Base-by-base conservation (phyloP, 169 alveolate genomes). In the Plasmodium gonderi region DNA sequence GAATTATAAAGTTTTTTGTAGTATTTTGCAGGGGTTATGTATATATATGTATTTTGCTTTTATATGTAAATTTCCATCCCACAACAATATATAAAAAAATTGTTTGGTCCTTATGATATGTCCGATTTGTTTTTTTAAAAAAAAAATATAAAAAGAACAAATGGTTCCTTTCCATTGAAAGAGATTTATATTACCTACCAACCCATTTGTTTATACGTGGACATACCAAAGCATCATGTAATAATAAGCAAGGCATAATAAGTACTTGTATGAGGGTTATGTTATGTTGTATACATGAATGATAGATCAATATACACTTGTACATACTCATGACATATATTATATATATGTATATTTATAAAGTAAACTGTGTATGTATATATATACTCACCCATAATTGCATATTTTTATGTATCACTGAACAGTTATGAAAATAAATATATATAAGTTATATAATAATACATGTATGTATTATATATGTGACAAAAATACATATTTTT, bases 301-400 rank as follows among this genome's bases (percentile, higher is more conserved):
- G n/a, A n/a, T n/a, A n/a, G n/a, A n/a, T n/a, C n/a, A n/a, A n/a
- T n/a, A n/a, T n/a, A n/a, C n/a, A n/a, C n/a, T n/a, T n/a, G n/a
- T n/a, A n/a, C n/a, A n/a, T n/a, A n/a, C n/a, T n/a, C n/a, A n/a
- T n/a, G n/a, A n/a, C n/a, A n/a, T n/a, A n/a, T n/a, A 20, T 40
- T 40, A 75, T 75, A 40, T 74, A 36, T 38, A 54, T 76, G n/a
- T 54, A 47, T 76, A n/a, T n/a, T n/a, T n/a, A n/a, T n/a, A n/a
- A n/a, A n/a, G n/a, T n/a, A n/a, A n/a, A n/a, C n/a, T n/a, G n/a
- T n/a, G n/a, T n/a, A n/a, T n/a, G n/a, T n/a, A n/a, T n/a, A 17
- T 20, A 20, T 1, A n/a, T 23, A 20, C 72, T 8, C 7, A 23
- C 11, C 72, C 3, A 17, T 23, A 60, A 23, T 60, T 20, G 40